Percentiles rank a stretch among this genome's conserved stretches.
Evolutionary conservation across 306 rosid genomes (phyloP).

Genomic region (Mucuna pruriens): DNA sequence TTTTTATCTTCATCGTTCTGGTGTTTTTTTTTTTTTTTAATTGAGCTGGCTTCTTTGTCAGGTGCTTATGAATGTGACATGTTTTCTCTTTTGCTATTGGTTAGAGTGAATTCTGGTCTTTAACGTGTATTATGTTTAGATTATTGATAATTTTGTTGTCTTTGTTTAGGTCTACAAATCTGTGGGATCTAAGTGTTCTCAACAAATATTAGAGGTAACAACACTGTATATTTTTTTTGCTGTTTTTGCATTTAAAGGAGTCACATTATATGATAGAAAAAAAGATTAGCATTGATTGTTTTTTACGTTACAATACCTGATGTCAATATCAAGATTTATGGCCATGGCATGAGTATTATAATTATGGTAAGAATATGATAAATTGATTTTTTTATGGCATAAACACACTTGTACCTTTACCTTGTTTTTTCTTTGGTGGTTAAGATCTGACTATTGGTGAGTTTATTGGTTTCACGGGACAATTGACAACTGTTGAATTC

Average conservation of each 20-base stretch:
- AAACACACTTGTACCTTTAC: not conserved
- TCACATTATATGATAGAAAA: constrained; percentile 12
- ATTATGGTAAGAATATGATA: not conserved
- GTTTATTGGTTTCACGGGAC: constrained; percentile 40
- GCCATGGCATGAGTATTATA: not conserved
- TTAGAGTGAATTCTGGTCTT: constrained; percentile 8
- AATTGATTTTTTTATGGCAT: constrained; percentile 17
- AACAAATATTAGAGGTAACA: constrained; percentile 76
- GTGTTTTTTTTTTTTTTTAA: not conserved
- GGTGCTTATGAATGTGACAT: constrained; percentile 3
- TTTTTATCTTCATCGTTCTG: not conserved
- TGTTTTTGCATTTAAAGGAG: not conserved
- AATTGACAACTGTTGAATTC: constrained; percentile 43
- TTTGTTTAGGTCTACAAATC: constrained; percentile 79
- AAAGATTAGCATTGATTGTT: not conserved
- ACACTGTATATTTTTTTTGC: constrained; percentile 16
- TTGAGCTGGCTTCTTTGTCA: not conserved
- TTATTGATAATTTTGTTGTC: constrained; percentile 19
- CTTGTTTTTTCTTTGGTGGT: not conserved
- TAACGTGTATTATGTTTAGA: not conserved
- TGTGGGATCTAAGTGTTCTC: constrained; percentile 67
- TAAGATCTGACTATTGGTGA: not conserved
- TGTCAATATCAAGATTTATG: constrained; percentile 14
- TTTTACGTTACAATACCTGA: not conserved
- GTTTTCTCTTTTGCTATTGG: constrained; percentile 12